Evolutionary conservation across 257 asterid species (phyloP), one percentile per base, ranked within the genome.

Genomic region (Echium plantagineum): DNA sequence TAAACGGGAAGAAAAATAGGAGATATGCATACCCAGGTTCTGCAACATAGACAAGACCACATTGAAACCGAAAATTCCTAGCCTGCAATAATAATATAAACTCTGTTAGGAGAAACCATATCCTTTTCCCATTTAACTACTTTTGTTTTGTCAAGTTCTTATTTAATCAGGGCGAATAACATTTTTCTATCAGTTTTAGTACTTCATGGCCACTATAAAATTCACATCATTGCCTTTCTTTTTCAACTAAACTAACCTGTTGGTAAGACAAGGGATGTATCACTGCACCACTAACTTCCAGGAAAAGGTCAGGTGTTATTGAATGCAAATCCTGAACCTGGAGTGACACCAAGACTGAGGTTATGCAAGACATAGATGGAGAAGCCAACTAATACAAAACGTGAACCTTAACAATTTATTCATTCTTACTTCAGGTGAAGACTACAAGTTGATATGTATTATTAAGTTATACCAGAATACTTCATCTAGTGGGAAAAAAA

Each of bases 321-420:
- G 81, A 84, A 71, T 93, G 99, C 74, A 93, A 74, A 89, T 93
- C 87, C 83, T 93, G 96, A 72, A 93, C 96, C 97, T 93, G 97
- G 80, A 78, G 73, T 16, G 61, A 61, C 66, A 60, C 48, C 38
- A 20, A 66, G 66, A 59, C 60, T 59, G 52, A 18, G 71, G 6
- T 42, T 21, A n/a, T 53, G 31, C 28, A 28, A 55, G 56, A 48
- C 35, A 55, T 18, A 42, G 63, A 24, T 46, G 57, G 60, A 73
- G 52, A 59, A 26, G 57, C 19, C 21, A 16, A 60, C 58, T 6
- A n/a, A 19, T n/a, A n/a, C 26, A 53, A 53, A 7, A 2, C 26
- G 2, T 53, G 12, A 53, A 19, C 22, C 5, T 0, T n/a, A n/a
- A 9, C 15, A 21, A n/a, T 53, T 18, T 8, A n/a, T 19, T 21